Evolutionary conservation across 805 yeast genomes (phyloP), one percentile per base, ranked within the genome.

Genomic region (Ogataea neopini): DNA sequence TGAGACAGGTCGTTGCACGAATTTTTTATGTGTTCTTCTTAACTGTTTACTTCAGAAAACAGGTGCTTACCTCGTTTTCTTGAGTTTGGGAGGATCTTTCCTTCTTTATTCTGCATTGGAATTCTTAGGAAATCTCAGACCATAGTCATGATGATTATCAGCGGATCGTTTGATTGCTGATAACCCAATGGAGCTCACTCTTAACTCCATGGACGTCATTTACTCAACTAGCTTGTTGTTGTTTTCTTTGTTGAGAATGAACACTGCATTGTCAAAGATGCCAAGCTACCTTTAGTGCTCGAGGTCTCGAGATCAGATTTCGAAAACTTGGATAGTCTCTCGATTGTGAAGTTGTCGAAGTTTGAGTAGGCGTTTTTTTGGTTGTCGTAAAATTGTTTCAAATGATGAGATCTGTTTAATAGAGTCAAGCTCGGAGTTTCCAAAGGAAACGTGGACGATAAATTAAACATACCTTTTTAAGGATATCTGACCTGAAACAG

Each of bases 161-260:
- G 51, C 44, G 14, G 14, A 7, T 7, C 10, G 28, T 25, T 7
- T 28, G 14, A 9, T 33, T 56, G 49, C 52, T 53, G 48, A 63
- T 71, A 83, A 83, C 90, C 79, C 89, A 83, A 84, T 84, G 90
- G 89, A 84, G 90, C 90, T 84, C 81, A 84, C 84, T 82, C 84
- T 81, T 74, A 80, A 25, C 42, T 62, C 72, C 81, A 81, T 79
- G 85, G 74, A 77, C 76, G 80, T 76, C 67, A 43, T 54, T 38
- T 38, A 45, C 47, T 55, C 56, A 53, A 53, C 45, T 48, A 48
- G 51, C 50, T 49, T 50, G 56, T 66, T 60, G 46, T 30, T 28
- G 52, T 58, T 60, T 55, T 50, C 49, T 56, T 56, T 58, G 17
- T 5, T 25, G 35, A 10, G 40, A 47, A 56, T 35, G 67, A 57